A percentile compares a stretch with the other conserved stretches of the same genome.
Conservation (phyloP, 768 basidiomycete genomes). For the Auricularia auricula-judae region DNA sequence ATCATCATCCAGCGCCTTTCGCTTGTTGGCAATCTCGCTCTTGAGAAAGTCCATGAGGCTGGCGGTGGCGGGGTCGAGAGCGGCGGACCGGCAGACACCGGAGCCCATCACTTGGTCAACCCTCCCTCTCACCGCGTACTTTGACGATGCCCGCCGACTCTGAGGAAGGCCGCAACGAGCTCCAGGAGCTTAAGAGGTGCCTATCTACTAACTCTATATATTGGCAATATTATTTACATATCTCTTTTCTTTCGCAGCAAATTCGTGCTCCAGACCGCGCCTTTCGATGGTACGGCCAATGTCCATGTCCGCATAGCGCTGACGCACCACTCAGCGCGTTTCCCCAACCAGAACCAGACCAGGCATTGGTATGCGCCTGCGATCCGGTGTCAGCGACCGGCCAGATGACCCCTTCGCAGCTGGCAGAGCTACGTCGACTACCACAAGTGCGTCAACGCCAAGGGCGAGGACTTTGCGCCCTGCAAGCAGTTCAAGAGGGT, state of each 20-base stretch:
- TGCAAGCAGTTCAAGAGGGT: slow-evolving; percentile 98
- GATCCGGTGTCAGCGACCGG: not conserved
- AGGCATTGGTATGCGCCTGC: slow-evolving; percentile 68
- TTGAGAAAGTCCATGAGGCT: slow-evolving; percentile 77
- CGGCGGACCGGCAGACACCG: not conserved
- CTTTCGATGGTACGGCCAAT: slow-evolving; percentile 63
- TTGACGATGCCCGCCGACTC: not conserved
- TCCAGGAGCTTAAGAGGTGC: slow-evolving; percentile 42
- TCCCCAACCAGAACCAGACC: slow-evolving; percentile 90
- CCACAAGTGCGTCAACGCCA: slow-evolving; percentile 93
- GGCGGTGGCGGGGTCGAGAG: not conserved
- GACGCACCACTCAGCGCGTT: slow-evolving; percentile 48
- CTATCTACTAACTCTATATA: not conserved
- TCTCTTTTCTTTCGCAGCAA: slow-evolving; percentile 36
- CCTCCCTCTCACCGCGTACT: not conserved
- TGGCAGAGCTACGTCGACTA: slow-evolving; percentile 98
- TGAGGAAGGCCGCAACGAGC: not conserved
- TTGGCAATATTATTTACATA: not conserved
- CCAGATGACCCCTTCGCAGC: slow-evolving; percentile 24
- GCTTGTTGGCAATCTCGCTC: slow-evolving; percentile 79
- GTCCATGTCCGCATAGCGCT: not conserved
- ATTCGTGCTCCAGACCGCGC: slow-evolving; percentile 87
- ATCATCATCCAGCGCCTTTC: slow-evolving; percentile 57
- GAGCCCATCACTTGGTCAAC: not conserved
- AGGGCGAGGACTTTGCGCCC: slow-evolving; percentile 96